Base-by-base conservation (phyloP, 192 early-diverging fungal genomes). In the Rhizophagus prolifer region DNA sequence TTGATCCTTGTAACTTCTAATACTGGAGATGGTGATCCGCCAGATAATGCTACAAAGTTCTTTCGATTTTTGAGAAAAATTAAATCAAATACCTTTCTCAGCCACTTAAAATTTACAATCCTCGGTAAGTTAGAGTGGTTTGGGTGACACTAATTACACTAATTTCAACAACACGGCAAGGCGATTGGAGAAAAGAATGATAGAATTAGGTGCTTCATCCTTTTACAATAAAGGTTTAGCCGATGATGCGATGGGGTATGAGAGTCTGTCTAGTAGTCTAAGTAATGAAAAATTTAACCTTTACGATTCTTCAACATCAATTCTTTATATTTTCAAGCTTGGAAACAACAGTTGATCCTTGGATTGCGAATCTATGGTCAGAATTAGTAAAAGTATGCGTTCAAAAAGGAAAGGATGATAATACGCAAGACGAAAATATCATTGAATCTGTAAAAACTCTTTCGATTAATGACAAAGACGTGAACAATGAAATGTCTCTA, bases 11-110 rank as follows among this genome's bases (percentile, higher is more conserved):
- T 98, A 0, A 86, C 92, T 25, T 96, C 95, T 0, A 97, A 94
- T 9, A 98, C 96, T 0, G 96, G 96, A 9, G 96, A 98, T 80
- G 96, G 96, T 41, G 96, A 98, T 81, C 93, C 95, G 58, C 96
- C 96, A 8, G 96, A 98, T 81, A 98, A 98, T 85, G 88, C 95
- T 0, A 88, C 91, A 13, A 94, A 94, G 79, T 97, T 97, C 81
- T 38, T 92, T 91, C 85, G 95, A 8, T 91, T 88, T 61, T 79
- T 96, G 44, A 88, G 95, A 44, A 89, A 90, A 58, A 85, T 92
- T n/a, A 91, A 90, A 67, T 86, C 90, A 9, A 87, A 88, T 26
- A 80, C 83, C 0, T 91, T 88, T 63, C 85, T 91, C 25, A 79
- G 82, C 4, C 83, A 89, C 34, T 80, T 82, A n/a, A 72, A 82